Conservation (phyloP, 208 protist species). For the Porcisia hertigi region DNA sequence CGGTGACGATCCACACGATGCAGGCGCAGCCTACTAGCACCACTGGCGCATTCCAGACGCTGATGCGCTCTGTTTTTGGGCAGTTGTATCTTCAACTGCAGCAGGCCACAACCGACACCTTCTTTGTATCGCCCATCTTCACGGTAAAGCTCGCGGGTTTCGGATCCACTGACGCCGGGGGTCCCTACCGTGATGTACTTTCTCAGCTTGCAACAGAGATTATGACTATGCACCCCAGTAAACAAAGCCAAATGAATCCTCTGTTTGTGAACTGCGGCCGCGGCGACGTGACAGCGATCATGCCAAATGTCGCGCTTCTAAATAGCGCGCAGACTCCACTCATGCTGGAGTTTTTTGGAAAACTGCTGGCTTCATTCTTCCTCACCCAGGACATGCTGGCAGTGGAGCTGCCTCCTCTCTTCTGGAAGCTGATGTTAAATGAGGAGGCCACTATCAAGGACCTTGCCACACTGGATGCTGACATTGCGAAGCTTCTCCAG, state of each 20-base stretch:
- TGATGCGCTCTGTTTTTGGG: conserved; percentile 86
- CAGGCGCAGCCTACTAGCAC: conserved; percentile 63
- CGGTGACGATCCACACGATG: conserved; percentile 89
- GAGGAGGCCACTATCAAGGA: conserved; percentile 64
- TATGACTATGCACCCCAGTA: conserved; percentile 83
- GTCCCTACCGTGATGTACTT: conserved; percentile 90
- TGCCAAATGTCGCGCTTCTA: conserved; percentile 68
- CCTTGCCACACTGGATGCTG: conserved; percentile 59
- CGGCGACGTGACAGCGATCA: conserved; percentile 58
- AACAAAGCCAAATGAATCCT: conserved; percentile 85
- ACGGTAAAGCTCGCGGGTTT: conserved; percentile 89
- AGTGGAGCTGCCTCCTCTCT: conserved; percentile 91
- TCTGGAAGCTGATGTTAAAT: conserved; percentile 93
- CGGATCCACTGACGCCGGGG: conserved; percentile 88
- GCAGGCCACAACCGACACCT: conserved; percentile 59
- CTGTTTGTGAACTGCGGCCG: conserved; percentile 84
- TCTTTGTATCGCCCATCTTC: conserved; percentile 88
- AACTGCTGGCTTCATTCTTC: conserved; percentile 94
- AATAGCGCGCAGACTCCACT: conserved; percentile 66
- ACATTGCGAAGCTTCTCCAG: conserved; percentile 54
- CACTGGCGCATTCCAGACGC: conserved; percentile 61
- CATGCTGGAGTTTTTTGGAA: conserved; percentile 94
- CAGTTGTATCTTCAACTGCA: conserved; percentile 89
- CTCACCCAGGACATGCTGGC: conserved; percentile 87
- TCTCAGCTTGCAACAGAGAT: conserved; percentile 89